Base-by-base conservation (phyloP, 2,329 filamentous ascomycete genomes). In the Bipolaris zeicola region DNA sequence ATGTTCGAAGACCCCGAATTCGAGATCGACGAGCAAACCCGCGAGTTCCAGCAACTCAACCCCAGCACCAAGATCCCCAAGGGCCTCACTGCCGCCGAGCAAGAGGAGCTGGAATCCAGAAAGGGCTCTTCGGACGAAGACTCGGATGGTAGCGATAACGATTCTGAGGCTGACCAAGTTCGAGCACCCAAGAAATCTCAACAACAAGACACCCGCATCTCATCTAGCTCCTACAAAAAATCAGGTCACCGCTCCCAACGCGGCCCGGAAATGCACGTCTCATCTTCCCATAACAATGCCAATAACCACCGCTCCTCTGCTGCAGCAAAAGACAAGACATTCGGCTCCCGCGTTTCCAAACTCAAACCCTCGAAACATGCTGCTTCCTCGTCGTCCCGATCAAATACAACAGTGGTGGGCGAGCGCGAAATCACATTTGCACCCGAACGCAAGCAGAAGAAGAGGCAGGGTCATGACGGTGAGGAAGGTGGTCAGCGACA, bases 1-100 rank as follows among this genome's bases (percentile, higher is more conserved):
- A 79, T 99, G 60, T 99, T 98, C 79, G 89, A 97, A 72, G 92
- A 98, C 74, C 89, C 93, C 68, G 93, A 96, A 55, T 98, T 96
- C 76, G 86, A 86, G 67, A 90, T 99, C 57, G 94, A 99, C 75
- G 95, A 99, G 78, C 89, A 80, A 37, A 96, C 89, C 62, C 84
- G 87, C 68, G 94, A 98, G 75, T 99, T 96, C 81, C 86, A 88
- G 57, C 84, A 89, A 43, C 87, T 96, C 77, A 99, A 99, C 73
- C 92, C 95, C 4, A 96, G 91, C 76, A 95, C 91, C 6, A 85
- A 80, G 68, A 74, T 78, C 48, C 77, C 76, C 42, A 77, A 77
- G 54, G 84, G 83, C 18, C 81, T 88, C 69, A 84, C 77, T 0
- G 86, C 85, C 4, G 86, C 79, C 20, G 86, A 88, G 66, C 79